Conservation (phyloP, 495 filamentous ascomycete genomes). For the Penicillium daleae region DNA sequence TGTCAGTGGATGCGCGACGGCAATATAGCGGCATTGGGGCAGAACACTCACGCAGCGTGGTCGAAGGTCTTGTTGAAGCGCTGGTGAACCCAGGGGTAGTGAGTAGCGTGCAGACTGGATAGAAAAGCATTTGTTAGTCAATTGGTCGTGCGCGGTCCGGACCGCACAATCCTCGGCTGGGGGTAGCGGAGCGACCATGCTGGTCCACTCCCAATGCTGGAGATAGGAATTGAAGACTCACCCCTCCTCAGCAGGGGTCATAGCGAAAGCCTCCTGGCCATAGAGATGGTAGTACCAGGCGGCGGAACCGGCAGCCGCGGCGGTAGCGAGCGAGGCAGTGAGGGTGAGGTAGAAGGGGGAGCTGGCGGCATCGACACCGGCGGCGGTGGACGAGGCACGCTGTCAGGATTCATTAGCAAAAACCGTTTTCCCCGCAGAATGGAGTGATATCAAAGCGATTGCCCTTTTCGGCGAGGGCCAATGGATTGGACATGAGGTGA, state of each 20-base stretch:
- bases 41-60: slow-evolving; percentile 79
- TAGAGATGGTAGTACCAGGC: slow-evolving; percentile 97
- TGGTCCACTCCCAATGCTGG: slow-evolving; percentile 12
- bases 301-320: slow-evolving; percentile 81
- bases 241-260: slow-evolving; percentile 97
- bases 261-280: slow-evolving; percentile 81
- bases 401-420: slow-evolving; percentile 36
- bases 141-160: slow-evolving; percentile 11
- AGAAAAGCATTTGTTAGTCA: slow-evolving; percentile 20
- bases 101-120: slow-evolving; percentile 80
- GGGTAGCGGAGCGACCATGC: slow-evolving; percentile 30
- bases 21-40: slow-evolving; percentile 5
- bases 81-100: slow-evolving; percentile 95
- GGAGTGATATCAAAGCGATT: slow-evolving; percentile 33
- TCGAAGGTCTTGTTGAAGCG: slow-evolving; percentile 94
- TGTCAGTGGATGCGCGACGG: slow-evolving; percentile 25
- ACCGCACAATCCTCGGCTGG: slow-evolving; percentile 36
- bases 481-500: slow-evolving; percentile 34
- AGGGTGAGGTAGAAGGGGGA: slow-evolving; percentile 69
- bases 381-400: slow-evolving; percentile 52
- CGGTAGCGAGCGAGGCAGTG: slow-evolving; percentile 80
- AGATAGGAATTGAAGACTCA: slow-evolving; percentile 57
- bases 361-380: slow-evolving; percentile 53
- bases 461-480: slow-evolving; percentile 33
- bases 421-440: slow-evolving; percentile 5